Conservation (phyloP, 164 flowering plant species). For the Macadamia integrifolia region DNA sequence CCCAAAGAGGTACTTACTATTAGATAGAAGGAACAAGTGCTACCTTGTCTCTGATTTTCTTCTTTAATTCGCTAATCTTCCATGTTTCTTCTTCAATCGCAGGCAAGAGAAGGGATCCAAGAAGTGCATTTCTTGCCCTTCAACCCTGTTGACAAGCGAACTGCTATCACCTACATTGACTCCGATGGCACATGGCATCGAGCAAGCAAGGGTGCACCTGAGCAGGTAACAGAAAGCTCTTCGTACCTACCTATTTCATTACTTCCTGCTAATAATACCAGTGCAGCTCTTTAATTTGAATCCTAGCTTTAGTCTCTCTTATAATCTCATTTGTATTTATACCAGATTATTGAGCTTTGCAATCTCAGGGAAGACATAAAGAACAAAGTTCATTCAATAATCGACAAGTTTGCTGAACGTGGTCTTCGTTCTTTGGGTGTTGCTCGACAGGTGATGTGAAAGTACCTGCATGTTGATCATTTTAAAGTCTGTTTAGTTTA, state of each 20-base stretch:
- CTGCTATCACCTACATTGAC: slow-evolving; percentile 72
- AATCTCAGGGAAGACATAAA: slow-evolving; percentile 12
- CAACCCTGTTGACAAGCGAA: slow-evolving; percentile 76
- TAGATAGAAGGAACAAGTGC: too few relatives aligned
- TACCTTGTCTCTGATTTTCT: too few relatives aligned
- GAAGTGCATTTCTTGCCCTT: slow-evolving; percentile 80
- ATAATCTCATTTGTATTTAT: not conserved
- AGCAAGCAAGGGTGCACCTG: slow-evolving; percentile 88
- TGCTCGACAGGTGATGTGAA: slow-evolving; percentile 19
- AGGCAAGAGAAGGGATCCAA: slow-evolving; percentile 75
- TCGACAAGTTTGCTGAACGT: slow-evolving; percentile 33
- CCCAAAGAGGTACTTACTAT: slow-evolving; percentile 55
- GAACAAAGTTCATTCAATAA: slow-evolving; percentile 25
- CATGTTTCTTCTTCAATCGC: not conserved
- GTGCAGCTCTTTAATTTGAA: too few relatives aligned
- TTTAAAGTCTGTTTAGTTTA: too few relatives aligned
- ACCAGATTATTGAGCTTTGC: slow-evolving; percentile 32
- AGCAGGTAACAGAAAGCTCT: slow-evolving; percentile 35
- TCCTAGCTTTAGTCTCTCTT: too few relatives aligned
- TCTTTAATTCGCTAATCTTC: too few relatives aligned
- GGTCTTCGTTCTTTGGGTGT: slow-evolving; percentile 33
- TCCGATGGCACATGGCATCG: slow-evolving; percentile 58
- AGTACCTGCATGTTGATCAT: too few relatives aligned
- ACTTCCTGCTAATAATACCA: too few relatives aligned
- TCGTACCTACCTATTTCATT: not conserved